phyloP scores from a whole-genome alignment of 192 early-diverging fungal genomes.

The Helicostylum pulchrum region DNA sequence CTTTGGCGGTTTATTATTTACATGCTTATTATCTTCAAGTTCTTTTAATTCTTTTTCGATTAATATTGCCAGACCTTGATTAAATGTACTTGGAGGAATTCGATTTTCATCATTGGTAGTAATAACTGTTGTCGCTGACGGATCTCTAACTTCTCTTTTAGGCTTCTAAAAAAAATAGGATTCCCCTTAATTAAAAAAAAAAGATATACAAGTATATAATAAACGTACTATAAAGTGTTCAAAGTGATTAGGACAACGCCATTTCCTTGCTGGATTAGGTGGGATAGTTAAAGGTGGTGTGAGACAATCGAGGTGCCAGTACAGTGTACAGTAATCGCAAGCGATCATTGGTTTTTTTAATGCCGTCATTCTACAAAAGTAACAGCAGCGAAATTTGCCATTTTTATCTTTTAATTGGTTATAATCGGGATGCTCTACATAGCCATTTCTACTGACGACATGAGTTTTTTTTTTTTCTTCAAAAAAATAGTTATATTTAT shows the following conservation, averaged over 20 bases:
- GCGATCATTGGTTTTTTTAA: slow-evolving; percentile 39
- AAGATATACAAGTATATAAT: background rate
- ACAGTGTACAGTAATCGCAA: slow-evolving; percentile 49
- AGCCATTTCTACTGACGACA: slow-evolving; percentile 22
- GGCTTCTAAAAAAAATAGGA: slow-evolving; percentile 1
- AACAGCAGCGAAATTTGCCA: slow-evolving; percentile 40
- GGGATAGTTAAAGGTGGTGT: slow-evolving; percentile 46
- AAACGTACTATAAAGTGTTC: slow-evolving; percentile 39
- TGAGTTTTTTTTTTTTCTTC: too few species aligned
- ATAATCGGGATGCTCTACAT: slow-evolving; percentile 24
- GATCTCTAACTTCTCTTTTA: background rate
- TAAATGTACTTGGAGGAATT: background rate
- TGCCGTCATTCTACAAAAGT: slow-evolving; percentile 40
- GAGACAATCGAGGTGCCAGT: slow-evolving; percentile 56
- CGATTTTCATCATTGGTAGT: background rate
- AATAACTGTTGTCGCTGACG: background rate
- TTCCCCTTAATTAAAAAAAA: background rate
- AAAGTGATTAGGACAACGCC: slow-evolving; percentile 56
- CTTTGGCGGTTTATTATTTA: background rate
- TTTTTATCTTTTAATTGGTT: slow-evolving; percentile 34
- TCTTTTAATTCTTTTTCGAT: slow-evolving; percentile 1
- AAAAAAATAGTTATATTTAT: too few species aligned
- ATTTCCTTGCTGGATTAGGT: slow-evolving; percentile 42
- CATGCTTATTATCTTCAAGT: background rate
- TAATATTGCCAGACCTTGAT: background rate